Conservation (phyloP, 257 asterid genomes). For the Przewalskia tangutica region DNA sequence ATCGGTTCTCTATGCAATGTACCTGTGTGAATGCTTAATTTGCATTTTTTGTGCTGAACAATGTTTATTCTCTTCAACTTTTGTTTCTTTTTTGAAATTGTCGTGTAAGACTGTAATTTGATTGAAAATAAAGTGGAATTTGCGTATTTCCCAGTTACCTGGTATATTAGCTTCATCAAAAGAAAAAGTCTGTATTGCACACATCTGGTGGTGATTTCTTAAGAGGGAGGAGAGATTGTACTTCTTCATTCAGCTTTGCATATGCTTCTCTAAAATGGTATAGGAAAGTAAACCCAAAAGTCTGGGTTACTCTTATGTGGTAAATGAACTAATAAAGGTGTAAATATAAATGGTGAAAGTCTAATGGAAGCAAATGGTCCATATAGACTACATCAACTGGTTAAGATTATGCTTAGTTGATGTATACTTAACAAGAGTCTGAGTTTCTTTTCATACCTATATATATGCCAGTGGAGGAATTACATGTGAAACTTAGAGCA, state of each 20-base stretch:
- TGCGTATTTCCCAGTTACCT: not conserved
- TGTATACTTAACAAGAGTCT: not conserved
- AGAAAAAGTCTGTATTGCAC: not conserved
- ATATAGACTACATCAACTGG: not conserved
- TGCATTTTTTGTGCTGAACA: not conserved
- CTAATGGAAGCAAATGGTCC: not conserved
- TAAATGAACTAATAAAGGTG: not conserved
- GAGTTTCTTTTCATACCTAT: not conserved
- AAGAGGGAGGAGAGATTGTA: not conserved
- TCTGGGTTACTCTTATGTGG: not conserved
- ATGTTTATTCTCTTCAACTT: not conserved
- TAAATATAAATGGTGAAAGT: not conserved
- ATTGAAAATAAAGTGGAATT: not conserved
- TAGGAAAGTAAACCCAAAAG: not conserved
- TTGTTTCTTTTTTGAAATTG: not conserved
- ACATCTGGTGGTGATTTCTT: not conserved
- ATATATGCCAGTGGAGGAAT: not conserved
- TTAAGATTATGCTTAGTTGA: not conserved
- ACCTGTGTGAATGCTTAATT: not conserved
- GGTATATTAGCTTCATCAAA: not conserved
- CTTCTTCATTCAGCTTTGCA: not conserved
- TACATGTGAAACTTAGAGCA: not conserved
- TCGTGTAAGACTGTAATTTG: not conserved
- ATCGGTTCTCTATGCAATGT: not conserved
- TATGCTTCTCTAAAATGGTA: not conserved